These are phyloP conservation scores for Chalciporus piperatoides DNA, from an alignment of 1,284 basidiomycete genomes.

Conservation along the genomic window DNA sequence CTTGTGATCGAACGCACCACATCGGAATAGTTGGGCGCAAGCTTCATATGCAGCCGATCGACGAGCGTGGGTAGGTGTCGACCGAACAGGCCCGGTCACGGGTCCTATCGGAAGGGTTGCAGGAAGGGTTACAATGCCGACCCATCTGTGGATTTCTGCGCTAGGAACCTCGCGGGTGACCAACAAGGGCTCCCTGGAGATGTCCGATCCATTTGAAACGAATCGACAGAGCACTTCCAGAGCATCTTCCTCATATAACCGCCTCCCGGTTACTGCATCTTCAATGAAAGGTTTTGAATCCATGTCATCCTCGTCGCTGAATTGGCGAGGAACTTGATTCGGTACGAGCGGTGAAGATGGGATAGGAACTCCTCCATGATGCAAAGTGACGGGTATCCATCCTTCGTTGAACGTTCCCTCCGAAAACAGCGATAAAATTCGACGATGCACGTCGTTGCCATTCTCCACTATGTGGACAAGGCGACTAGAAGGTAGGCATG, in stretches of 20 bases:
- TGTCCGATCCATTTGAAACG: constrained; percentile 25
- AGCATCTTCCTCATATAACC: constrained; percentile 53
- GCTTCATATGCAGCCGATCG: constrained; percentile 53
- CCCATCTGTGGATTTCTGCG: constrained; percentile 27
- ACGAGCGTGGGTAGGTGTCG: constrained; percentile 50
- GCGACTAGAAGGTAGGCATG: constrained; percentile 45
- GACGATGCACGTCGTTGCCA: constrained; percentile 52
- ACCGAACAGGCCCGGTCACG: constrained; percentile 43
- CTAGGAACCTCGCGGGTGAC: constrained; percentile 25
- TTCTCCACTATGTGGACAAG: constrained; percentile 63
- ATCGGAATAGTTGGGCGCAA: constrained; percentile 49
- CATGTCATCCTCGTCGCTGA: constrained; percentile 46
- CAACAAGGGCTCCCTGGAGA: constrained; percentile 38
- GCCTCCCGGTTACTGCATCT: constrained; percentile 57
- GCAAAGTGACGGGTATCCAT: constrained; percentile 47
- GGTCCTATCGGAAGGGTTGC: constrained; percentile 38
- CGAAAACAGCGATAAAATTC: constrained; percentile 40
- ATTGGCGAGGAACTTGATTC: constrained; percentile 40
- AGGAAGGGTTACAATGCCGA: constrained; percentile 51
- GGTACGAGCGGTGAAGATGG: constrained; percentile 41
- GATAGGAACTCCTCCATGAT: constrained; percentile 38
- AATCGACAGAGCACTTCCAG: constrained; percentile 53
- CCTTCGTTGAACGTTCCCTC: constrained; percentile 23
- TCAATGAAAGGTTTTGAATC: constrained; percentile 24
- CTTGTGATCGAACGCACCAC: constrained; percentile 49